Evolutionary conservation across 495 filamentous ascomycete genomes (phyloP).

Genomic region (Neurospora africana): DNA sequence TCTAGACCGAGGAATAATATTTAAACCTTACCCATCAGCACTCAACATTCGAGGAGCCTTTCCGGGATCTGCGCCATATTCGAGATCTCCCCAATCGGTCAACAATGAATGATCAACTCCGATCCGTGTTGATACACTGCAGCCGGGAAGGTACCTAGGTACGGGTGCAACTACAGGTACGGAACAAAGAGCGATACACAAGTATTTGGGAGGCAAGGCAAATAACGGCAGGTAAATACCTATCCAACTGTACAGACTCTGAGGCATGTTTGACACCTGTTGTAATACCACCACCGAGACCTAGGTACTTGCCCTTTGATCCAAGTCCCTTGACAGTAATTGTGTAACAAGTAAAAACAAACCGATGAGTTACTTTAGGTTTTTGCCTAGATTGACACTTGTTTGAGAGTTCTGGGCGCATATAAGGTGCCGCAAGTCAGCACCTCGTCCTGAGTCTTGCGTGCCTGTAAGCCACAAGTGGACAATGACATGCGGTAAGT

Average conservation of each 20-base stretch:
- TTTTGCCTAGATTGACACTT: background rate
- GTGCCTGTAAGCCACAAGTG: background rate
- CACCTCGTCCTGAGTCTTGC: background rate
- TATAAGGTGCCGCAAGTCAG: background rate
- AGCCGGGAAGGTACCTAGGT: background rate
- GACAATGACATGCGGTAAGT: background rate
- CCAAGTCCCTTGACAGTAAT: background rate
- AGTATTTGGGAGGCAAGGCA: background rate
- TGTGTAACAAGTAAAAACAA: background rate
- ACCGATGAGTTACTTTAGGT: background rate
- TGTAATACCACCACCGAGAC: background rate
- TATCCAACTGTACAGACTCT: background rate
- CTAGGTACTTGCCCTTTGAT: background rate
- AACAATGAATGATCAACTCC: background rate
- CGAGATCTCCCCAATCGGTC: background rate
- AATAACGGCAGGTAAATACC: background rate
- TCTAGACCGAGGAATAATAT: background rate
- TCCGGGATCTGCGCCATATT: background rate
- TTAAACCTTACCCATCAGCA: background rate
- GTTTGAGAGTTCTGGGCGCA: background rate
- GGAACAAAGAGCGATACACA: background rate
- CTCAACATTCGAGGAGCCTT: background rate
- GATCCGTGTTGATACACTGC: background rate
- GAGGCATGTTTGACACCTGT: background rate
- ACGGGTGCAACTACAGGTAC: background rate